Conservation (phyloP, 1,139 yeast genomes). For the Trichomonascaceae sp. region DNA sequence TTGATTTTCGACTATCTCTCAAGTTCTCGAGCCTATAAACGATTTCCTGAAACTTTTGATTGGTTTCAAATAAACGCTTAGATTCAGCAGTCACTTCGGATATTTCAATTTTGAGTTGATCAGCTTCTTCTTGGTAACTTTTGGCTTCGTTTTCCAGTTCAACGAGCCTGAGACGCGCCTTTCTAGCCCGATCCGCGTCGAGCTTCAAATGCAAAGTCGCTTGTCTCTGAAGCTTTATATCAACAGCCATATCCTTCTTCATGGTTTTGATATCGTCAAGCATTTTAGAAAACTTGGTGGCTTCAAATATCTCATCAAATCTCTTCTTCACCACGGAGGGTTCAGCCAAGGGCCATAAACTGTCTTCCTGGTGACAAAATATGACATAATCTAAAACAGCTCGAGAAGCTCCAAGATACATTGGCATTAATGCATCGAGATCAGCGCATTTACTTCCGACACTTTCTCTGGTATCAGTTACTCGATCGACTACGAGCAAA, state of each 20-base stretch:
- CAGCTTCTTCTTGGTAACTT: conserved; percentile 45
- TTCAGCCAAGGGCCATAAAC: conserved; percentile 88
- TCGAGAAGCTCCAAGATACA: conserved; percentile 77
- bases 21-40: conserved; percentile 59
- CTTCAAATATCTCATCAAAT: conserved; percentile 95
- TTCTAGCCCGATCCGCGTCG: conserved; percentile 68
- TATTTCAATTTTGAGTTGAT: conserved; percentile 44
- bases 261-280: conserved; percentile 70
- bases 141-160: conserved; percentile 43
- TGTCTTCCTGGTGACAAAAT: conserved; percentile 97
- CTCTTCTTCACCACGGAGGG: conserved; percentile 83
- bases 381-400: conserved; percentile 88
- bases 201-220: conserved; percentile 67
- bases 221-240: conserved; percentile 69
- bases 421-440: conserved; percentile 74
- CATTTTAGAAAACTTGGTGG: conserved; percentile 87
- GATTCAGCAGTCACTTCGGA: conserved; percentile 52
- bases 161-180: conserved; percentile 46
- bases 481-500: conserved; percentile 49
- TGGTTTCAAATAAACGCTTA: conserved; percentile 60
- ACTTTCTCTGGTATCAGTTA: conserved; percentile 62
- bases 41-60: conserved; percentile 75
- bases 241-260: conserved; percentile 69
- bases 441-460: conserved; percentile 81
- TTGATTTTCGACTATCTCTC: conserved; percentile 31